Evolutionary conservation across 2,329 filamentous ascomycete genomes (phyloP), one percentile per base, ranked within the genome.

Genomic region (Alternaria novae-zelandiae): DNA sequence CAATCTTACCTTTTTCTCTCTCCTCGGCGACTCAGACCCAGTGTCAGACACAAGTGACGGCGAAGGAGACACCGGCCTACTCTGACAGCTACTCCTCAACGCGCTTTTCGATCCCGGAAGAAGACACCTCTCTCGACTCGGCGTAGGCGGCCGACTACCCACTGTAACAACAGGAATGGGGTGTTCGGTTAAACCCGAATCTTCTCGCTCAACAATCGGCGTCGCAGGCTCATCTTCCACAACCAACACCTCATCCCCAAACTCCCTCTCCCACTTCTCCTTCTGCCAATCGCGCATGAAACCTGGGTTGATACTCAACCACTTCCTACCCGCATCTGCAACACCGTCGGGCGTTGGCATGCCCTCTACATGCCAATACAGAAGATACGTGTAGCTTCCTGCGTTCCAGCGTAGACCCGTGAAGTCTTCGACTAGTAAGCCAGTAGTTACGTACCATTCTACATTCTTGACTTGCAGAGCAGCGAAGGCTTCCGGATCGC

Each of bases 401-500:
- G 57, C 57, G 10, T 45, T 54, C 57, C 57, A 60, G 4, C 41
- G n/a, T 10, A 60, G 15, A 4, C 57, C 57, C 1, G n/a, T 25
- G 21, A 17, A 17, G 7, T 54, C 44, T 25, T 60, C 50, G 2
- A 47, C 30, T 6, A 60, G 43, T 2, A 60, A 2, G 5, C 57
- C 57, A 2, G 57, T 60, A 2, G 57, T 60, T 12, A 50, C 57
- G 2, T 54, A 55, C 57, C 57, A 60, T 10, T 54, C 50, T 3
- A 60, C 32, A 3, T 55, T 60, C 2, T 25, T 26, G 9, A 55
- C 43, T 3, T 45, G 28, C 26, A 60, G 3, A 2, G 49, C 17
- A 10, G 49, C 26, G 5, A 55, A 60, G 50, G 57, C 50, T 9
- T 20, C 50, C 0, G 23, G 28, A 0, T 60, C 57, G 20, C 30